Percentiles rank a stretch among this genome's conserved stretches.
Conservation (phyloP, 129 eudicot species). For the Pittosporum tobira region DNA sequence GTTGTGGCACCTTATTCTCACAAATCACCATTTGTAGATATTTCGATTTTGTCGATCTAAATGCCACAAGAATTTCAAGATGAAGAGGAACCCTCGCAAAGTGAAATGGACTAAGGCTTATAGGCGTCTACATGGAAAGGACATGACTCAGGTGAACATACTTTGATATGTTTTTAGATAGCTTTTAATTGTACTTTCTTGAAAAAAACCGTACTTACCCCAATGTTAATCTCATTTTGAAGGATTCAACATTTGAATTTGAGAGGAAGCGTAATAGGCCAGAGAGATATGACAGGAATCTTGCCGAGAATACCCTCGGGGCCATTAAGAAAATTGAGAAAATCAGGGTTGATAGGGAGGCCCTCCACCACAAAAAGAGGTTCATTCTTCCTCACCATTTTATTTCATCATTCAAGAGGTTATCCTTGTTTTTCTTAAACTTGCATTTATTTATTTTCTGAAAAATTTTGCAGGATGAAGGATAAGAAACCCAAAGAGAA, state of each 20-base stretch:
- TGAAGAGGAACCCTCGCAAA: constrained; percentile 98
- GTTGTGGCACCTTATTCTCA: too few relatives aligned
- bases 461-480: constrained; percentile 29
- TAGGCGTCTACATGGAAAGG: constrained; percentile 83
- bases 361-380: constrained; percentile 48
- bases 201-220: background rate
- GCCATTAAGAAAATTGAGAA: constrained; percentile 65
- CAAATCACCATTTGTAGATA: constrained; percentile 50
- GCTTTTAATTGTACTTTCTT: background rate
- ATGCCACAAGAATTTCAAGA: constrained; percentile 95
- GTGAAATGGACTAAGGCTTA: constrained; percentile 97
- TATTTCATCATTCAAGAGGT: background rate
- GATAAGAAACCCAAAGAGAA: constrained; percentile 39
- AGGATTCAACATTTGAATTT: constrained; percentile 94
- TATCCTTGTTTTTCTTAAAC: background rate
- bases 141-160: constrained; percentile 79
- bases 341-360: constrained; percentile 47
- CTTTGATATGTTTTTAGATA: background rate
- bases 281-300: constrained; percentile 85
- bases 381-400: background rate
- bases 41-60: constrained; percentile 89
- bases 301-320: constrained; percentile 62
- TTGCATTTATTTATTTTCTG: background rate
- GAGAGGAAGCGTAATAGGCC: constrained; percentile 98
- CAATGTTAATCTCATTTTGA: background rate